A percentile compares a stretch with the other conserved stretches of the same genome.
Conservation (phyloP, 306 rosid species). For the Pterocarpus santalinus region DNA sequence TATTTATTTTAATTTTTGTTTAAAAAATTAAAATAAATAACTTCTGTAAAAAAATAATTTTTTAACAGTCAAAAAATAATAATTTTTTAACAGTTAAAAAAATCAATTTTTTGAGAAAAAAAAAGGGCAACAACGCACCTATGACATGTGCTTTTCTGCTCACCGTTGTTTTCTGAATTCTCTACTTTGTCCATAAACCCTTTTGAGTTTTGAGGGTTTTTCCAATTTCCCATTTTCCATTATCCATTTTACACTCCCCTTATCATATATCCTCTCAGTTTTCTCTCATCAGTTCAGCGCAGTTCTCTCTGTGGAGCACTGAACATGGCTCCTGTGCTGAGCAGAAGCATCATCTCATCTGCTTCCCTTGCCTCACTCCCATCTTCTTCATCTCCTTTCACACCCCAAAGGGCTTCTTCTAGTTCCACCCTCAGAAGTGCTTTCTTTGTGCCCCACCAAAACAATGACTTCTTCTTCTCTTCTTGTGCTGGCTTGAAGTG, state of each 20-base stretch:
- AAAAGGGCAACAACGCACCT: no score
- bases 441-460: constrained; percentile 61
- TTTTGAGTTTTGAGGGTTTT: constrained; percentile 12
- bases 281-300: not conserved
- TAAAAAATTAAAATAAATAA: no score
- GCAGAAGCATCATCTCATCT: constrained; percentile 64
- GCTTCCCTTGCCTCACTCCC: constrained; percentile 65
- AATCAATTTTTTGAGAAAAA: no score
- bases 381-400: constrained; percentile 58
- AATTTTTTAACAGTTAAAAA: no score
- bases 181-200: constrained; percentile 37
- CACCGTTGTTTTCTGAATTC: no score
- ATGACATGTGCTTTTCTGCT: no score
- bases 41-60: no score
- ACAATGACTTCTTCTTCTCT: not conserved
- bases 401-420: constrained; percentile 43
- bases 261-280: not conserved
- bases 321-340: constrained; percentile 77
- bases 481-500: constrained; percentile 55
- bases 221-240: not conserved
- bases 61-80: no score
- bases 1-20: no score
- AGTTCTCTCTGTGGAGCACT: not conserved
- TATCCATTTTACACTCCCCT: not conserved
- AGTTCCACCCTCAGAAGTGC: constrained; percentile 52